These are phyloP conservation scores for Salix exigua DNA, from an alignment of 345 rosid species.

Conservation along the genomic window DNA sequence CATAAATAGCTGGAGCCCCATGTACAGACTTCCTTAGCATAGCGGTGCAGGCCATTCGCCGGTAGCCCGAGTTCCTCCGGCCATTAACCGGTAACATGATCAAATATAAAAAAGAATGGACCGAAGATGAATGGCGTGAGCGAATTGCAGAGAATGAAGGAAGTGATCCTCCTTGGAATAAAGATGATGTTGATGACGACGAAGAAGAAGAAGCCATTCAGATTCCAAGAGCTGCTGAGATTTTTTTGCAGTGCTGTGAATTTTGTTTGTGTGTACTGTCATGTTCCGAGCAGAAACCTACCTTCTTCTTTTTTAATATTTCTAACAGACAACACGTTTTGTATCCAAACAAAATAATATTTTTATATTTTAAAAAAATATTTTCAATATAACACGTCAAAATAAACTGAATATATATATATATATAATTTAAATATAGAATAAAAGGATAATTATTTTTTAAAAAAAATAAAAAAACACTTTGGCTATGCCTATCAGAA, in stretches of 20 bases:
- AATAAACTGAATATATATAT: too few species aligned
- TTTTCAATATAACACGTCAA: too few species aligned
- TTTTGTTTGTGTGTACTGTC: neutral
- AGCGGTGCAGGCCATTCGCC: slow-evolving; percentile 24
- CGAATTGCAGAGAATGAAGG: neutral
- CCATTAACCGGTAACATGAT: neutral
- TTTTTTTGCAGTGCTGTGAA: neutral
- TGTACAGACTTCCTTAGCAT: slow-evolving; percentile 71
- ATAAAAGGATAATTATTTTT: too few species aligned
- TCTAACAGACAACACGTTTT: neutral
- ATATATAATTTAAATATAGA: too few species aligned
- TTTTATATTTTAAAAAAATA: too few species aligned
- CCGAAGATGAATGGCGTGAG: neutral
- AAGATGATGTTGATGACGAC: neutral
- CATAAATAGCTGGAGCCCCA: slow-evolving; percentile 74
- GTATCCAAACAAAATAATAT: too few species aligned
- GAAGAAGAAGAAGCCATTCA: slow-evolving; percentile 21
- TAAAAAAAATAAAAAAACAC: too few species aligned
- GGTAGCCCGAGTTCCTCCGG: neutral
- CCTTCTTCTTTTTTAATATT: neutral
- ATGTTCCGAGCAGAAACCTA: neutral
- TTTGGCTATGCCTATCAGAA: too few species aligned
- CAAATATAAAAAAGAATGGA: neutral
- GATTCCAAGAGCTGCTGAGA: neutral
- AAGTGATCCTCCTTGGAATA: neutral